Base-by-base conservation (phyloP, 2,329 filamentous ascomycete species). In the Botrytis hyacinthi region DNA sequence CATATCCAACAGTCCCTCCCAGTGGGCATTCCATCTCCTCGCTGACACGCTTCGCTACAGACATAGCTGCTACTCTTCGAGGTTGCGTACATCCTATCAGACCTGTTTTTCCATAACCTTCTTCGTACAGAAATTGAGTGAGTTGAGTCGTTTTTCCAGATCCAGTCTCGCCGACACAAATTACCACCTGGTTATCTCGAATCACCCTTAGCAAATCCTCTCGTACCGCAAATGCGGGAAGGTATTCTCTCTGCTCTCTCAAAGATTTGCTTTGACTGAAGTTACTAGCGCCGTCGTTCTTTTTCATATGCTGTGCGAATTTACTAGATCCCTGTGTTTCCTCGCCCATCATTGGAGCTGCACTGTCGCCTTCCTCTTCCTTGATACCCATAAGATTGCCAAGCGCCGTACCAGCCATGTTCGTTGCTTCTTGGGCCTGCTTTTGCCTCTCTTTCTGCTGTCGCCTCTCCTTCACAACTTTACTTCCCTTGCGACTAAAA, bases 61-160 rank as follows among this genome's bases (percentile, higher is more conserved):
- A 98, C 96, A 99, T 99, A 35, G 96, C 96, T 37, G 96, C 96
- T 48, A 99, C 97, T 86, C 96, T 93, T 79, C 96, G 90, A 70
- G 96, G 96, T 78, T 99, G 96, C 1, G 96, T 99, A 81, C 96
- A 99, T 7, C 94, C 95, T 78, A 99, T 98, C 87, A 98, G 91
- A 67, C 96, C 96, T 46, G 87, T 84, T 72, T 92, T 92, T 22
- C 91, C 93, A 81, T 98, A 99, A 0, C 97, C 97, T 79, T 98
- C 96, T 82, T 99, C 96, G 80, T 97, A 90, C 16, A 99, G 86
- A 78, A 98, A 99, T 80, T 99, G 97, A 0, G 97, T 98, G 75
- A 99, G 84, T 82, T 99, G 96, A 0, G 96, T 99, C 4, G 96
- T 99, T 84, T 99, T 99, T 69, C 96, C 96, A 0, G 95, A 98